Base-by-base conservation (phyloP, 108 stramenopile genomes). In the Craspedostauros australis region DNA sequence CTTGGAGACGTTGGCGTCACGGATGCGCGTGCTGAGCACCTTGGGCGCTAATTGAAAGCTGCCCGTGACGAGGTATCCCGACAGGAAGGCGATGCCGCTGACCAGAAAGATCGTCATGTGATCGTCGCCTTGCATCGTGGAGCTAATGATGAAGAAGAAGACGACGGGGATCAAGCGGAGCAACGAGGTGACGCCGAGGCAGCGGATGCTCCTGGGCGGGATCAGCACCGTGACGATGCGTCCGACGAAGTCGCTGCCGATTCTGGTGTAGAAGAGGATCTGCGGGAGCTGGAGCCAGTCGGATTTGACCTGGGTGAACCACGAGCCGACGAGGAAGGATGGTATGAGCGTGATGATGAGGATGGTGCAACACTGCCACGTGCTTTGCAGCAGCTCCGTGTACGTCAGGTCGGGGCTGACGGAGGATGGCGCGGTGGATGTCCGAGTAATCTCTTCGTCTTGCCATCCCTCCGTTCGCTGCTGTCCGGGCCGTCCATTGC, bases 1-100 rank as follows among this genome's bases (percentile, higher is more conserved):
- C 21, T 55, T 64, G 27, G 63, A 36, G 28, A 26, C 51, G 16
- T 64, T 64, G 43, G 46, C 25, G 6, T 43, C 26, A 4, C 54
- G 27, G n/a, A 49, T 31, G 8, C 24, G 19, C 12, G 4, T n/a
- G 5, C 44, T 43, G 14, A 75, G 20, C 24, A 34, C 21, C 38
- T 39, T 22, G 18, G 73, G 73, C 27, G 73, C 73, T 19, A 70
- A 30, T 49, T 75, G 73, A 33, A 64, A 75, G 42, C 39, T 51
- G 0, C 34, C 33, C 11, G 73, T 75, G 6, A 66, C 73, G 7
- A 70, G 41, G 47, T 64, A 75, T 16, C 73, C 73, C 9, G 73
- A 75, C 7, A 37, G 47, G 56, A 75, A 75, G 6, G 73, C 54
- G 34, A 75, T 62, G 5, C 19, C 37, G 0, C 48, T 55, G 0